These are phyloP conservation scores for Lentithecium fluviatile DNA, from an alignment of 495 filamentous ascomycete genomes.

Conservation along the genomic window DNA sequence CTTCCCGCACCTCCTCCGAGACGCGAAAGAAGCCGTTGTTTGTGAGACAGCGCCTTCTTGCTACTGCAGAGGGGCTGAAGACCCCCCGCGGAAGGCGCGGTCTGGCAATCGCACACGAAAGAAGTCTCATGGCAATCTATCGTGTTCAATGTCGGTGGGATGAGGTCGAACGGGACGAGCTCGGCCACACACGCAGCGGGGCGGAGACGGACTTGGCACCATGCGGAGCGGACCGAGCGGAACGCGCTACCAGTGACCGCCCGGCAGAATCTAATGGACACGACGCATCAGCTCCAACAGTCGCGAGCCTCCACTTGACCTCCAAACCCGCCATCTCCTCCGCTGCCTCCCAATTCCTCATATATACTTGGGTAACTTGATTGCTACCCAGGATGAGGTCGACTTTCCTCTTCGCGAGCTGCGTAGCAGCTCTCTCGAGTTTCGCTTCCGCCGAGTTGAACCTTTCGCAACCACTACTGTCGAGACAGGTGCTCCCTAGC, in stretches of 20 bases:
- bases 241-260: conserved; percentile 8
- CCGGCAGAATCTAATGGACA: conserved; percentile 34
- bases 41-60: conserved; percentile 30
- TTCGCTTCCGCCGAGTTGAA: conserved; percentile 42
- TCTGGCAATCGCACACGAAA: conserved; percentile 10
- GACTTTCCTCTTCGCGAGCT: conserved; percentile 30
- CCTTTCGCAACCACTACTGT: conserved; percentile 45
- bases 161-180: not conserved
- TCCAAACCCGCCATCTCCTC: not conserved
- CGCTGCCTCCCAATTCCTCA: conserved; percentile 1
- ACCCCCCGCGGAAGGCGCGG: not conserved
- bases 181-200: too few relatives aligned
- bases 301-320: conserved; percentile 8
- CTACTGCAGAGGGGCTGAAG: not conserved
- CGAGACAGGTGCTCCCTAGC: conserved; percentile 57
- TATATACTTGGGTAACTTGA: conserved; percentile 23
- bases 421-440: conserved; percentile 35
- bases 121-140: conserved; percentile 1
- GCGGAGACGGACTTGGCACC: too few relatives aligned
- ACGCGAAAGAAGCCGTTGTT: conserved; percentile 62
- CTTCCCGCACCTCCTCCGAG: conserved; percentile 79
- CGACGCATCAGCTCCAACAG: conserved; percentile 32
- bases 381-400: conserved; percentile 43
- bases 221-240: conserved; percentile 8
- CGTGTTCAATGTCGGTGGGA: not conserved